Evolutionary conservation across 306 rosid species (phyloP).

Genomic region (Cucurbita pepo): DNA sequence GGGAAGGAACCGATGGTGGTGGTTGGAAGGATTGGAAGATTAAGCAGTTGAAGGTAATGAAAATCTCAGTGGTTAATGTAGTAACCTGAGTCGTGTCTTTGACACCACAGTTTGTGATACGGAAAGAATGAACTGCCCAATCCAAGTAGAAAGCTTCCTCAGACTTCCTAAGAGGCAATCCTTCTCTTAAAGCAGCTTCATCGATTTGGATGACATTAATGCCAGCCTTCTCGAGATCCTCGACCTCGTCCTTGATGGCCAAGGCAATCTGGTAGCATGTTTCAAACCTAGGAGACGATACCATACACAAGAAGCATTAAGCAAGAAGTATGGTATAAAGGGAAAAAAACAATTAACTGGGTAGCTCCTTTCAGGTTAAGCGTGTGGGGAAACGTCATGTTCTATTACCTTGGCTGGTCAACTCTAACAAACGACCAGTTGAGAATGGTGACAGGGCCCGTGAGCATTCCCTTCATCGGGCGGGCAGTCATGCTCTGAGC

Average conservation of each 20-base stretch:
- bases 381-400: neutral
- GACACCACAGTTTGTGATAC: constrained; percentile 65
- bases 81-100: constrained; percentile 54
- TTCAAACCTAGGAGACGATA: constrained; percentile 25
- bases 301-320: neutral
- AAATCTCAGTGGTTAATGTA: neutral
- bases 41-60: constrained; percentile 6
- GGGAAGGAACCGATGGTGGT: constrained; percentile 45
- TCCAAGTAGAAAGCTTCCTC: constrained; percentile 59
- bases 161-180: constrained; percentile 60
- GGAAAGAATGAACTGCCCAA: constrained; percentile 83
- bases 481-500: constrained; percentile 77
- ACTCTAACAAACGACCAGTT: constrained; percentile 86
- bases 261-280: neutral
- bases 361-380: neutral
- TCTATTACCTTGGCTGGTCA: constrained; percentile 63
- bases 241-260: constrained; percentile 69
- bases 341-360: neutral
- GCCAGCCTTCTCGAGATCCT: constrained; percentile 77
- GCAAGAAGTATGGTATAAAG: neutral
- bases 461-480: constrained; percentile 91
- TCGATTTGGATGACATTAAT: constrained; percentile 69
- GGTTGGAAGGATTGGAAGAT: constrained; percentile 75
- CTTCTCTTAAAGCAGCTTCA: constrained; percentile 85
- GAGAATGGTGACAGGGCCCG: constrained; percentile 77